These are phyloP conservation scores for Pichia scutulata DNA, from an alignment of 805 yeast species.

Conservation along the genomic window DNA sequence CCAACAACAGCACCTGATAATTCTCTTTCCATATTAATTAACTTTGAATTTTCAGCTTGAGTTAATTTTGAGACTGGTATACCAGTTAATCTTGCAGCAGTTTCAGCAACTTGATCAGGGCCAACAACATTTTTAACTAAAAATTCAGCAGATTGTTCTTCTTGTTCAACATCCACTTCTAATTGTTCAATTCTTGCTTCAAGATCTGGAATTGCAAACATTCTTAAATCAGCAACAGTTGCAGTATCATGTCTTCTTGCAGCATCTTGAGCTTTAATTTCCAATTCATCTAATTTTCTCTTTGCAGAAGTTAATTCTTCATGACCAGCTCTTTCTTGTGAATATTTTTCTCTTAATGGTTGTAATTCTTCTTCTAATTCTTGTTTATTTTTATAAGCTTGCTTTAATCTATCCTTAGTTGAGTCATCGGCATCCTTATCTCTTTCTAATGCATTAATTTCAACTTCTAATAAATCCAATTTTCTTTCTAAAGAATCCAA, in stretches of 20 bases:
- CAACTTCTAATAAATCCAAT: conserved; percentile 85
- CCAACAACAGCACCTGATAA: conserved; percentile 84
- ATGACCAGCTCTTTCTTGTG: conserved; percentile 83
- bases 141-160: conserved; percentile 37
- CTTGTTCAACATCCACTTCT: conserved; percentile 72
- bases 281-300: conserved; percentile 86
- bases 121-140: conserved; percentile 88
- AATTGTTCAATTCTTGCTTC: conserved; percentile 65
- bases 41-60: conserved; percentile 89
- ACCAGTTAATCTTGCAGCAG: conserved; percentile 94
- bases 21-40: conserved; percentile 90
- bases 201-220: conserved; percentile 94
- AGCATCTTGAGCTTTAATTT: conserved; percentile 89
- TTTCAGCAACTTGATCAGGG: conserved; percentile 70
- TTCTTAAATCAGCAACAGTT: conserved; percentile 91
- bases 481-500: conserved; percentile 90
- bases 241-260: conserved; percentile 95
- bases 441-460: conserved; percentile 93
- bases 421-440: conserved; percentile 79
- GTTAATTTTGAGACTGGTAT: conserved; percentile 92
- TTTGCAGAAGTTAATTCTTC: conserved; percentile 85
- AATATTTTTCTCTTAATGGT: conserved; percentile 80
- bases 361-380: conserved; percentile 75
- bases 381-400: conserved; percentile 73
- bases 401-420: conserved; percentile 77